Evolutionary conservation across 345 rosid genomes (phyloP), one percentile per base, ranked within the genome.

Genomic region (Gossypium longicalyx): DNA sequence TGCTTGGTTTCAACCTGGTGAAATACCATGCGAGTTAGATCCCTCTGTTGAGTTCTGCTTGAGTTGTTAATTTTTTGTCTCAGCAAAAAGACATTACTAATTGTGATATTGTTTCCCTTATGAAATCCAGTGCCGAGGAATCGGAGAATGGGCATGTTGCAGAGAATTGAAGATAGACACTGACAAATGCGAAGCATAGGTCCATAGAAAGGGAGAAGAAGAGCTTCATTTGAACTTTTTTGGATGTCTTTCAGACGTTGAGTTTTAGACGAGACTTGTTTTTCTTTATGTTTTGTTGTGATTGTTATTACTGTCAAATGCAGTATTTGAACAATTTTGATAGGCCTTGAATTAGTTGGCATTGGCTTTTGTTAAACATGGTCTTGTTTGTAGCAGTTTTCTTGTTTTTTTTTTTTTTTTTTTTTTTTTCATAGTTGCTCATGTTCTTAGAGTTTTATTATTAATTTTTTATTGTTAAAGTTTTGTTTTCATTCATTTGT

Each of bases 301-400:
- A 70, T 74, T 70, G 34, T 64, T 53, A 16, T 62, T 71, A 29
- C 51, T 47, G 72, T 56, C 65, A 34, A 41, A 64, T 56, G 73
- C 71, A 23, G 66, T 77, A 69, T 71, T 78, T 79, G 76, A 77
- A 76, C 76, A 86, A 78, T 86, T 86, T 86, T 86, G 87, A 73
- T 81, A 82, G 84, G 82, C 4, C 25, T 38, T 27, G 16, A 68
- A 64, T 54, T 22, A 74, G 71, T 74, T 56, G 67, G 59, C 57
- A 57, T 34, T 76, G 59, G 67, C 76, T 41, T 47, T 27, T 75
- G 73, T 60, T 63, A 57, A 63, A 47, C 58, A 13, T 57, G 78
- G 20, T 71, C 70, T 48, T 78, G 62, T 76, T 73, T 57, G 73
- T 74, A 47, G 62, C 13, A 27, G 45, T 9, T 9, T 68, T 27